Evolutionary conservation across 176 grass and related monocot genomes (phyloP), one percentile per base, ranked within the genome.

Genomic region (Aegilops sharonensis): DNA sequence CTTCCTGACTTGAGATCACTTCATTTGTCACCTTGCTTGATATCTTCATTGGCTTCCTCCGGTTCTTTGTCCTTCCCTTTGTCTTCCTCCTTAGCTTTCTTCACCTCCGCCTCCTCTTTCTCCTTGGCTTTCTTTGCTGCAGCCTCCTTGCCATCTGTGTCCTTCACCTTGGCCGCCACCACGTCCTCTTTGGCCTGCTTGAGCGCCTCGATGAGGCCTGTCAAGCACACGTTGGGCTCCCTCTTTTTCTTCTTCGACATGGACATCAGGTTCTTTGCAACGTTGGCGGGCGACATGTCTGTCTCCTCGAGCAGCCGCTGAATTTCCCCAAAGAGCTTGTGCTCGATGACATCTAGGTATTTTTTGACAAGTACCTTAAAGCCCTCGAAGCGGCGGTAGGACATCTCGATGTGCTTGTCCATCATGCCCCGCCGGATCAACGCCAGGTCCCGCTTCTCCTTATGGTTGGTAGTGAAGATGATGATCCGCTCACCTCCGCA

Each of bases 371-470:
- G 75, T 36, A 95, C 91, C 89, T 88, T 93, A 87, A 93, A 95
- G 1, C 73, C 82, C 61, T 88, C 81, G 48, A 88, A 95, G 60
- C 84, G 5, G 84, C 93, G 92, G 84, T 91, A 95, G 5, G 89
- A 95, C 93, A 93, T 93, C 89, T 95, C 87, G 72, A 95, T 89
- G 77, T 89, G 93, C 78, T 93, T 95, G 86, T 95, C 93, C 93
- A 93, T 95, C 32, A 34, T 91, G 21, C 94, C 94, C 0, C 74
- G 78, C 5, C 94, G 86, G 79, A 93, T 88, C 9, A 95, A 85
- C 20, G 91, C 89, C 4, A 82, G 89, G 81, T 96, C 94, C 15
- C 91, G 50, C 73, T 90, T 90, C 11, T 91, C 94, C 20, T 89
- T 45, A 3, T 45, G 42, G 42, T 45, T 45, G 42, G 42, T 45